Conservation (phyloP, 169 alveolate genomes). For the Cryptosporidium sp. region DNA sequence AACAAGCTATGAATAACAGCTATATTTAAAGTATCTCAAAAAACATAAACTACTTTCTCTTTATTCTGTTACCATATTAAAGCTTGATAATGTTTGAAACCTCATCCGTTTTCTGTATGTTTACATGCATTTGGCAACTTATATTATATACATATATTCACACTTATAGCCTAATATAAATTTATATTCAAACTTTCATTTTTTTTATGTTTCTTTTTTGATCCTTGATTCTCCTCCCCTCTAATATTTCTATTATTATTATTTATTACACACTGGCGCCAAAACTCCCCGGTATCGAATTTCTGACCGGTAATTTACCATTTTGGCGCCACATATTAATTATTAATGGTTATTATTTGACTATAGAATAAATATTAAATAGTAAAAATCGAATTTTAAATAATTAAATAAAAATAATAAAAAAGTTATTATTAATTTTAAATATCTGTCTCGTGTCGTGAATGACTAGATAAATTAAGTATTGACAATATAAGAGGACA, state of each 20-base stretch:
- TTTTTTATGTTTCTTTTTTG: too few species aligned
- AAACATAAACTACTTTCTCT: not conserved
- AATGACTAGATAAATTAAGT: conserved; percentile 22
- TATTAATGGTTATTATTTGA: not conserved
- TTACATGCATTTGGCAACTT: not conserved
- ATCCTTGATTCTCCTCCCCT: not conserved
- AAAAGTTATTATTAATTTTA: not conserved
- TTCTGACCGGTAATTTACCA: not conserved
- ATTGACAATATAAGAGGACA: not conserved
- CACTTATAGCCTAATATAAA: not conserved
- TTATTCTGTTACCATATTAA: too few species aligned
- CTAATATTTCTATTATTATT: not conserved
- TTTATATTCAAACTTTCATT: not conserved
- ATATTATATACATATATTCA: too few species aligned
- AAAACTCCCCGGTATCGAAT: not conserved
- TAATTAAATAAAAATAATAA: not conserved
- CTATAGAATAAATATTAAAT: not conserved
- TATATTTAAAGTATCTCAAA: not conserved
- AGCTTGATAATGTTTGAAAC: not conserved
- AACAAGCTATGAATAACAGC: conserved; percentile 17
- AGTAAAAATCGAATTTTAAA: not conserved
- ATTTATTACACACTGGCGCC: not conserved
- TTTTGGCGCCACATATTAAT: not conserved
- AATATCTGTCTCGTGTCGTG: conserved; percentile 57
- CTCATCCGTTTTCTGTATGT: too few species aligned